These are phyloP conservation scores for Phlegmacium glaucopus DNA, from an alignment of 768 basidiomycete genomes.

Conservation along the genomic window DNA sequence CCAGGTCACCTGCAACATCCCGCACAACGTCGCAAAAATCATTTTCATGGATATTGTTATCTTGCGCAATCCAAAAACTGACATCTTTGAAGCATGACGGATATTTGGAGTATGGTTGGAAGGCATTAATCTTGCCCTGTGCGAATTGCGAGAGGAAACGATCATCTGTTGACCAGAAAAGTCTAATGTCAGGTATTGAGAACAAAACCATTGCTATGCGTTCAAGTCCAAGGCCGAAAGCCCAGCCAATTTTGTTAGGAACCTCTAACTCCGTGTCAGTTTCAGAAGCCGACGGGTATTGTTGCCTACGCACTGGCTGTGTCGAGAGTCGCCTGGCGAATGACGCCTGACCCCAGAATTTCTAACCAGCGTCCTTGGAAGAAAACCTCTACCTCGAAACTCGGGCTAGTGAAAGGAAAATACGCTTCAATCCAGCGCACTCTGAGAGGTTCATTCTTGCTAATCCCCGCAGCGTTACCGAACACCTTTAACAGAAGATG, in stretches of 20 bases:
- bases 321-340: conserved; percentile 84
- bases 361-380: conserved; percentile 97
- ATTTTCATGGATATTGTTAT: conserved; percentile 76
- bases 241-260: conserved; percentile 89
- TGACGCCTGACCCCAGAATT: conserved; percentile 91
- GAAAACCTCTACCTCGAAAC: conserved; percentile 97
- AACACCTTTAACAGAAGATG: conserved; percentile 81
- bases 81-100: conserved; percentile 93
- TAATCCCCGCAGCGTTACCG: conserved; percentile 50
- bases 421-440: conserved; percentile 98
- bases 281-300: conserved; percentile 16
- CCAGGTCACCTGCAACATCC: conserved; percentile 88
- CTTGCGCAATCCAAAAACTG: conserved; percentile 83
- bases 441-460: conserved; percentile 65
- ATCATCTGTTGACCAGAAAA: conserved; percentile 92
- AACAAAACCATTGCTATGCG: conserved; percentile 98
- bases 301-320: conserved; percentile 64
- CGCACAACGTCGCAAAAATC: conserved; percentile 96
- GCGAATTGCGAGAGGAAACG: conserved; percentile 89
- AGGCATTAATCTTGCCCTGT: conserved; percentile 70
- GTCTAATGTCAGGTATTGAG: conserved; percentile 93
- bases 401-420: conserved; percentile 97
- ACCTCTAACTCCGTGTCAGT: conserved; percentile 47
- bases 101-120: conserved; percentile 91
- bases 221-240: conserved; percentile 95